These are phyloP conservation scores for Irpex lacteus DNA, from an alignment of 1,284 basidiomycete species.

Conservation along the genomic window DNA sequence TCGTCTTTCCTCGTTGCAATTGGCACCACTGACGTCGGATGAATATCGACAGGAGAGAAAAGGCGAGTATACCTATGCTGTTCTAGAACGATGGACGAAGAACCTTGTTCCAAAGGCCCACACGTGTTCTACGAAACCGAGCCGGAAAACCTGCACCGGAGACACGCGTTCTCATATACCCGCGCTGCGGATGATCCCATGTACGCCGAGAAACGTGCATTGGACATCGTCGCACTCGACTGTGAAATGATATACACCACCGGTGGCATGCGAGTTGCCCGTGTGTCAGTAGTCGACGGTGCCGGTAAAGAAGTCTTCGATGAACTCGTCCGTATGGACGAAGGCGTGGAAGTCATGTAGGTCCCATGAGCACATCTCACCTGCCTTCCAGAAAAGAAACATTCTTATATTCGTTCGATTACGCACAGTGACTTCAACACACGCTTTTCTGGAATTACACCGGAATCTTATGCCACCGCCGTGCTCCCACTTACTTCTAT, in stretches of 20 bases:
- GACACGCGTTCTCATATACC: slow-evolving; percentile 69
- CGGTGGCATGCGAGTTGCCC: slow-evolving; percentile 81
- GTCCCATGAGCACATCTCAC: slow-evolving; percentile 26
- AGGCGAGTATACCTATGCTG: slow-evolving; percentile 68
- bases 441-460: slow-evolving; percentile 83
- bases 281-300: slow-evolving; percentile 84
- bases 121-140: slow-evolving; percentile 81
- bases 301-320: slow-evolving; percentile 75
- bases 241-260: slow-evolving; percentile 95
- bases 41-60: slow-evolving; percentile 52
- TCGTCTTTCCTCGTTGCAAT: slow-evolving; percentile 9
- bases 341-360: slow-evolving; percentile 76
- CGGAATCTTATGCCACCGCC: slow-evolving; percentile 50
- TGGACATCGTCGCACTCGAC: slow-evolving; percentile 82
- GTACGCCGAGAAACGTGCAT: slow-evolving; percentile 33
- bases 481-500: slow-evolving; percentile 67
- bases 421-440: slow-evolving; percentile 80
- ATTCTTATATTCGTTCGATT: slow-evolving; percentile 8
- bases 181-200: slow-evolving; percentile 22
- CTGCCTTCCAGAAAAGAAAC: neutral
- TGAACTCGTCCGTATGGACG: slow-evolving; percentile 77
- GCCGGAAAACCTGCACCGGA: slow-evolving; percentile 65
- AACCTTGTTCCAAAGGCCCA: slow-evolving; percentile 64
- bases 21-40: neutral
- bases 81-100: slow-evolving; percentile 50